These are phyloP conservation scores for Phyllosticta ampelicida DNA, from an alignment of 2,329 filamentous ascomycete species.

Conservation along the genomic window DNA sequence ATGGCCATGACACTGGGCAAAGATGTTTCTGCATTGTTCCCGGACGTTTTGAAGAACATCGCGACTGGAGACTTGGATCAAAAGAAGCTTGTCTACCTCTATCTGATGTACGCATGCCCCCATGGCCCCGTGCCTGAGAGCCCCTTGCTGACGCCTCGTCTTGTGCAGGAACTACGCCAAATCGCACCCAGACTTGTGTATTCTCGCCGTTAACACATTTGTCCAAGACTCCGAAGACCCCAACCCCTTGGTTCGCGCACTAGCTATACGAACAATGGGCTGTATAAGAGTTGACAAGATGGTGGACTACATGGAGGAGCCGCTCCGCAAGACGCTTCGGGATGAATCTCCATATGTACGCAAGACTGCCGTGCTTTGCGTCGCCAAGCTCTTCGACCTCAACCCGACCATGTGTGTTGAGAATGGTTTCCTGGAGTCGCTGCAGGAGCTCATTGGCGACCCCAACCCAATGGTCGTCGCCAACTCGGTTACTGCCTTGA, in stretches of 20 bases:
- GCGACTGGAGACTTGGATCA: constrained; percentile 89
- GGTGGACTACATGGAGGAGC: constrained; percentile 99
- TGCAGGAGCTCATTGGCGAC: constrained; percentile 94
- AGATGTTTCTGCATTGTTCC: constrained; percentile 93
- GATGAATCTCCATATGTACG: constrained; percentile 98
- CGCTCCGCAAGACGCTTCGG: constrained; percentile 84
- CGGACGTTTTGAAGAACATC: constrained; percentile 97
- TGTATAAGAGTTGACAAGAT: constrained; percentile 98
- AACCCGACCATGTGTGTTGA: constrained; percentile 89
- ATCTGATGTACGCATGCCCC: constrained; percentile 64
- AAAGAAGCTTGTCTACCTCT: constrained; percentile 98
- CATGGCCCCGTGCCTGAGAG: background rate
- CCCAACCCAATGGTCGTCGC: constrained; percentile 99
- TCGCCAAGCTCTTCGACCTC: constrained; percentile 94
- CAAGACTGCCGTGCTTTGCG: constrained; percentile 95
- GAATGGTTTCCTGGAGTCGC: constrained; percentile 85
- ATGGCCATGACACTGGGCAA: constrained; percentile 99
- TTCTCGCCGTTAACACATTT: constrained; percentile 97
- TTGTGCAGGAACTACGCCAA: constrained; percentile 88
- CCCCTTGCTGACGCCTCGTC: constrained; percentile 10
- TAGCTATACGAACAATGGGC: constrained; percentile 96
- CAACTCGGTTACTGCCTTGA: constrained; percentile 87
- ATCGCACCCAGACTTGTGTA: constrained; percentile 95
- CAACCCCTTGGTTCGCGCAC: constrained; percentile 85
- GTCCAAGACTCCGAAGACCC: constrained; percentile 98